Conservation (phyloP, 352 stramenopile genomes). For the Phytophthora melonis region DNA sequence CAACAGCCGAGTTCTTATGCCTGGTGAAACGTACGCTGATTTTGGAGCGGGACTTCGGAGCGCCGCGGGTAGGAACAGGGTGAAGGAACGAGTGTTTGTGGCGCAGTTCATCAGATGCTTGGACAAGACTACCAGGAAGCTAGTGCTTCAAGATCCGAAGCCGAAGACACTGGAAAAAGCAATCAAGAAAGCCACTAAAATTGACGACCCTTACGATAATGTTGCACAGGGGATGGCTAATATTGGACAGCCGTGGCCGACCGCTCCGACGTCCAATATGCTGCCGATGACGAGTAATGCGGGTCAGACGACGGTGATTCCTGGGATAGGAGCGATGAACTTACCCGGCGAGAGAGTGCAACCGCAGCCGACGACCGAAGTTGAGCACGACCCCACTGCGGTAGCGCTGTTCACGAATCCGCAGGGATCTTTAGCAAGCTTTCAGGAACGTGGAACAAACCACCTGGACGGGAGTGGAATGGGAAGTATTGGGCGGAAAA, state of each 20-base stretch:
- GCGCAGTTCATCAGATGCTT: too few species aligned
- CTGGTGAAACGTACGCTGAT: too few species aligned
- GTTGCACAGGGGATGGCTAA: background rate
- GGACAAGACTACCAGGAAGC: too few species aligned
- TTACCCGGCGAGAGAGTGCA: background rate
- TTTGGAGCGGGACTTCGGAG: too few species aligned
- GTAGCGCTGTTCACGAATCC: background rate
- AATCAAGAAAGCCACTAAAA: background rate
- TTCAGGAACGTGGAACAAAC: background rate
- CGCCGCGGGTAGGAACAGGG: too few species aligned
- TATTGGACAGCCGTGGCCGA: background rate
- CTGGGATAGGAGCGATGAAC: background rate
- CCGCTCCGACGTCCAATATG: background rate
- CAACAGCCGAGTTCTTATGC: too few species aligned
- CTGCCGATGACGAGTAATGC: background rate
- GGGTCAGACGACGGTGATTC: background rate
- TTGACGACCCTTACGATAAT: background rate
- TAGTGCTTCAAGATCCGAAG: too few species aligned
- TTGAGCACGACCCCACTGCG: too few species aligned
- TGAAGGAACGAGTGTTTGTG: too few species aligned
- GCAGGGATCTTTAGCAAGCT: background rate
- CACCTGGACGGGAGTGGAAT: background rate
- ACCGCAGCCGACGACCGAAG: too few species aligned
- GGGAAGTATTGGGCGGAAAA: background rate
- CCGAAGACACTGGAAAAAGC: background rate